Evolutionary conservation across 108 stramenopile species (phyloP), one percentile per base, ranked within the genome.

Genomic region (Bacterosira constricta): DNA sequence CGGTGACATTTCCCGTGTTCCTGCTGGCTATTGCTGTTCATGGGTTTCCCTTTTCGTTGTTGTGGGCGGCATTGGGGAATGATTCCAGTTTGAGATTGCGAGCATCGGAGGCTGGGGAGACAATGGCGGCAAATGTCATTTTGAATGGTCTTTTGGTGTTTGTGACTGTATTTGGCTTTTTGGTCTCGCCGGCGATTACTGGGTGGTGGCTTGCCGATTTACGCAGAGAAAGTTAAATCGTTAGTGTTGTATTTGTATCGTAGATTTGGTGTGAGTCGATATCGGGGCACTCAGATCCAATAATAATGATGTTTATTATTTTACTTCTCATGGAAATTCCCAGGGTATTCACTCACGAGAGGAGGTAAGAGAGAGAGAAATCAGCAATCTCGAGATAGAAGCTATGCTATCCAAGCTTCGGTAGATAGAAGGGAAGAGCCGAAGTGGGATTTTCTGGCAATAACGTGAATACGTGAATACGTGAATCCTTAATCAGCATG

Each of bases 131-230:
- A 13, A 76, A 68, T 41, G 1, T 38, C 20, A 42, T 68, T 0
- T 45, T 68, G 45, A 68, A 76, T 62, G 59, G 51, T 52, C 34
- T 52, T 6, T 46, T 76, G 51, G 52, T 62, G 1, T 76, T 76
- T 68, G 75, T 76, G 6, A 76, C 75, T n/a, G 27, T 76, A 8
- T 69, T 76, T 68, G 75, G 75, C 32, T 76, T 76, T 68, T 66
- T 76, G 1, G 62, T 76, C 35, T 61, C 59, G n/a, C 75, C 75
- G n/a, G 35, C 66, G 17, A 60, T 76, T 54, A 76, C 75, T 20
- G 75, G 75, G 15, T 76, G 60, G 67, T 76, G 75, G 75, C 66
- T 76, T 34, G 52, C 66, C 18, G 66, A 66, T 68, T 55, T 76
- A 37, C 49, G 64, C 13, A 53, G 23, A 27, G 35, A 52, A 25